These are phyloP conservation scores for Cladorrhinum sp. DNA, from an alignment of 2,329 filamentous ascomycete species.

Conservation along the genomic window DNA sequence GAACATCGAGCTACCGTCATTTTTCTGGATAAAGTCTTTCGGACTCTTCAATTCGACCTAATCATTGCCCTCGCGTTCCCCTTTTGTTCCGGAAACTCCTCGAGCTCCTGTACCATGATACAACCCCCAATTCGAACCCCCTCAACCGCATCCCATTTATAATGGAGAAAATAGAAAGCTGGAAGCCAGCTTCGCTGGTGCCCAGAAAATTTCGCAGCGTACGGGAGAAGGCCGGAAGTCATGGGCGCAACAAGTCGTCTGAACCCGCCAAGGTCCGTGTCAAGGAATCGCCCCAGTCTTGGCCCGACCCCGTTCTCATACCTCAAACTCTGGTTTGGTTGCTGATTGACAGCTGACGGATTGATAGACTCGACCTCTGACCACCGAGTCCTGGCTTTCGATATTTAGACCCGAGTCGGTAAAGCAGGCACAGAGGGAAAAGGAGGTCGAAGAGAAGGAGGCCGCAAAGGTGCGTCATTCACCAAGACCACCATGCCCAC, in stretches of 20 bases:
- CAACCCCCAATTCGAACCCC: background rate
- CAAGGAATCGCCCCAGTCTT: slow-evolving; percentile 8
- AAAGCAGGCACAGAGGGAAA: slow-evolving; percentile 42
- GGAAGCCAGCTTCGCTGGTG: slow-evolving; percentile 43
- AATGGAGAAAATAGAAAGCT: slow-evolving; percentile 37
- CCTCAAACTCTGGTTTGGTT: background rate
- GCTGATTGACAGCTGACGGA: slow-evolving; percentile 19
- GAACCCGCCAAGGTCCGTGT: slow-evolving; percentile 53
- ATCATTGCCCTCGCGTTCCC: background rate
- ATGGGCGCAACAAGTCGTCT: slow-evolving; percentile 54
- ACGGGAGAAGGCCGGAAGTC: slow-evolving; percentile 59
- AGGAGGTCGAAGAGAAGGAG: slow-evolving; percentile 30
- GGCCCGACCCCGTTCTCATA: background rate
- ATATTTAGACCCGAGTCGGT: slow-evolving; percentile 62
- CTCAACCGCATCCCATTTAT: background rate
- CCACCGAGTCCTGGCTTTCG: slow-evolving; percentile 57
- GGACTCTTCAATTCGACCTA: background rate
- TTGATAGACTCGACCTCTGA: slow-evolving; percentile 48
- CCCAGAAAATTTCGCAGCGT: slow-evolving; percentile 67
- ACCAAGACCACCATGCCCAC: background rate
- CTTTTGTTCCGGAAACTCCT: background rate
- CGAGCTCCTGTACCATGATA: background rate
- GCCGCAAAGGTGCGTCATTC: slow-evolving; percentile 44
- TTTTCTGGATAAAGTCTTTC: background rate
- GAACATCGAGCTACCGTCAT: background rate